A percentile compares a stretch with the other conserved stretches of the same genome.
Conservation (phyloP, 768 basidiomycete species). For the Boletus pseudopeckii region DNA sequence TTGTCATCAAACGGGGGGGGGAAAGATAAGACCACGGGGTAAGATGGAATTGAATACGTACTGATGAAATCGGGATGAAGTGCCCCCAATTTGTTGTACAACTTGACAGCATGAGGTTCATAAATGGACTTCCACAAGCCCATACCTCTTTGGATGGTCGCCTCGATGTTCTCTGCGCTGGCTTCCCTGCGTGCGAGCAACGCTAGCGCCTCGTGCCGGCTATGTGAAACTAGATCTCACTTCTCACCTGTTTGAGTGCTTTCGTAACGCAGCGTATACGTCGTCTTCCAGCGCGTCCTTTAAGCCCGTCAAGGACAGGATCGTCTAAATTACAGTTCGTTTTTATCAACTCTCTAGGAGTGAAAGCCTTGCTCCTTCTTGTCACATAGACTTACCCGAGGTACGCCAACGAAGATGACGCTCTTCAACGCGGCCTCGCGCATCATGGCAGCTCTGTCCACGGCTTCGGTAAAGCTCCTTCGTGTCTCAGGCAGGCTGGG, state of each 20-base stretch:
- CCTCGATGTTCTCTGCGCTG: slow-evolving; percentile 61
- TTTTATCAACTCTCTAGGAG: slow-evolving; percentile 4
- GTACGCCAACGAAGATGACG: slow-evolving; percentile 84
- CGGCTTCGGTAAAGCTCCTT: slow-evolving; percentile 49
- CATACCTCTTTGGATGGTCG: slow-evolving; percentile 64
- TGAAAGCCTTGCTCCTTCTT: not conserved
- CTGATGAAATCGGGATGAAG: slow-evolving; percentile 95
- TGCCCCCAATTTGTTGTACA: slow-evolving; percentile 78
- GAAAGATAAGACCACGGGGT: slow-evolving; percentile 36
- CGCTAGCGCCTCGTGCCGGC: slow-evolving; percentile 23
- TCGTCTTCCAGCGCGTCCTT: slow-evolving; percentile 77
- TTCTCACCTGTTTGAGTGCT: slow-evolving; percentile 60
- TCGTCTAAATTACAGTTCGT: slow-evolving; percentile 50
- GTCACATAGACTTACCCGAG: slow-evolving; percentile 53
- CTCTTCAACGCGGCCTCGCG: slow-evolving; percentile 89
- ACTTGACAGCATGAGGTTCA: slow-evolving; percentile 83
- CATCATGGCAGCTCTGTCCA: slow-evolving; percentile 79
- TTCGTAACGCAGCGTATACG: slow-evolving; percentile 69
- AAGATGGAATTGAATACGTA: slow-evolving; percentile 44
- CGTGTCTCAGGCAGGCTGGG: slow-evolving; percentile 39
- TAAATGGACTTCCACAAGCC: slow-evolving; percentile 86
- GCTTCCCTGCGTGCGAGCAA: slow-evolving; percentile 45
- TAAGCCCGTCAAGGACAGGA: slow-evolving; percentile 75
- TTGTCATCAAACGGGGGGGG: slow-evolving; percentile 23
- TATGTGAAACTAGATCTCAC: slow-evolving; percentile 9